phyloP scores from a whole-genome alignment of 441 rosid genomes.

The Adansonia rubrostipa region DNA sequence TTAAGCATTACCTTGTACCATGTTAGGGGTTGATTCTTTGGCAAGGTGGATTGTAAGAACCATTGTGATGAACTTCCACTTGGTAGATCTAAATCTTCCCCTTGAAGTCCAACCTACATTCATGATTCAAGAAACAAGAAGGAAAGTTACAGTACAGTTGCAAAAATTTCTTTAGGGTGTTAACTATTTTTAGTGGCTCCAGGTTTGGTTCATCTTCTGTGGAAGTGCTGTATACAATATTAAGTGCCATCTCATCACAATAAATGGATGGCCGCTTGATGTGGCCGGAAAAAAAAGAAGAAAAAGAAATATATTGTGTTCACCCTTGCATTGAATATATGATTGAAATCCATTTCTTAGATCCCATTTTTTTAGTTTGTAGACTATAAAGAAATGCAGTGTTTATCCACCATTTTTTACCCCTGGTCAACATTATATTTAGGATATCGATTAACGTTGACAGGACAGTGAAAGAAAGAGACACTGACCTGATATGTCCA shows the following conservation, averaged over 20 bases:
- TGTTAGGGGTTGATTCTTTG: slow-evolving; percentile 73
- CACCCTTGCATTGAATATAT: neutral
- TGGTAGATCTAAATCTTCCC: slow-evolving; percentile 71
- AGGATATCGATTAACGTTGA: neutral
- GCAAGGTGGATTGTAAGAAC: slow-evolving; percentile 66
- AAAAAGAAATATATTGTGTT: neutral
- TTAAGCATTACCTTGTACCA: slow-evolving; percentile 87
- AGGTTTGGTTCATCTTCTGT: neutral
- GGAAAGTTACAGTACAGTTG: neutral
- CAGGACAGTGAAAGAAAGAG: slow-evolving; percentile 7
- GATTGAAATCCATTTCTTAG: neutral
- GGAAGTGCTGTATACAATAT: neutral
- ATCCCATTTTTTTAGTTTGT: neutral
- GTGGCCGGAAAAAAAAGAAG: neutral
- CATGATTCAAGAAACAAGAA: slow-evolving; percentile 20
- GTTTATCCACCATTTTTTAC: neutral
- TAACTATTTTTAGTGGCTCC: neutral
- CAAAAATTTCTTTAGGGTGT: neutral
- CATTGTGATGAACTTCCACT: slow-evolving; percentile 77
- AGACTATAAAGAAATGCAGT: neutral
- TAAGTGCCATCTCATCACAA: slow-evolving; percentile 11
- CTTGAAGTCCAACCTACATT: slow-evolving; percentile 82
- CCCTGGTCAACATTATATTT: neutral
- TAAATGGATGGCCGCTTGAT: neutral
- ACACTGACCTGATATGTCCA: slow-evolving; percentile 91